Conservation (phyloP, 176 grass and related monocot species). For the Carex myosuroides region DNA sequence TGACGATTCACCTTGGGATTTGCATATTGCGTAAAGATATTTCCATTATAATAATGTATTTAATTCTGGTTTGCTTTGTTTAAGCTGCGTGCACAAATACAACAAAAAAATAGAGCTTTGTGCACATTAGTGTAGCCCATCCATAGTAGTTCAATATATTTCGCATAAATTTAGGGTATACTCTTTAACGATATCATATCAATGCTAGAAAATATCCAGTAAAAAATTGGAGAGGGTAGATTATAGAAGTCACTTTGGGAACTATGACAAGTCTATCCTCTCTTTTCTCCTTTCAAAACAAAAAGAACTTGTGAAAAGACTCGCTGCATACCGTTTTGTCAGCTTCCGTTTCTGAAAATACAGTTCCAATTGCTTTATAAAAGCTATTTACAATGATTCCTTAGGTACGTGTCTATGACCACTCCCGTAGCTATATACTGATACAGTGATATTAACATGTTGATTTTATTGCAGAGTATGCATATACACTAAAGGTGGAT, state of each 20-base stretch:
- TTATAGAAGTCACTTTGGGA: background rate
- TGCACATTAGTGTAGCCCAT: background rate
- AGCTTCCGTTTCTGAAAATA: conserved; percentile 16
- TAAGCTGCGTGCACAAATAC: background rate
- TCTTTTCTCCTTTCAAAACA: background rate
- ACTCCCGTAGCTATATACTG: background rate
- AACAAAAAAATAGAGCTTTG: background rate
- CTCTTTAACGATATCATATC: background rate
- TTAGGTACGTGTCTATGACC: background rate
- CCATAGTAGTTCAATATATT: background rate
- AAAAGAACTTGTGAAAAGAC: conserved; percentile 19
- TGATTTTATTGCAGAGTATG: conserved; percentile 54
- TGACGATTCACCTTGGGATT: conserved; percentile 29
- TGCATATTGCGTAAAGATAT: background rate
- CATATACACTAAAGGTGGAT: conserved; percentile 73
- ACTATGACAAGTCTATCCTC: conserved; percentile 1
- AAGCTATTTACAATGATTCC: conserved; percentile 12
- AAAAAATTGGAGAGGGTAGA: background rate
- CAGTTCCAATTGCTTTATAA: conserved; percentile 25
- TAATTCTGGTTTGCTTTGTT: background rate
- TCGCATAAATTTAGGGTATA: background rate
- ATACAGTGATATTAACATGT: background rate
- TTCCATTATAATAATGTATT: background rate
- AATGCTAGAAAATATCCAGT: background rate
- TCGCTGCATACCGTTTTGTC: conserved; percentile 3